These are phyloP conservation scores for Warburgia ugandensis DNA, from an alignment of 164 flowering plant genomes.

Conservation along the genomic window DNA sequence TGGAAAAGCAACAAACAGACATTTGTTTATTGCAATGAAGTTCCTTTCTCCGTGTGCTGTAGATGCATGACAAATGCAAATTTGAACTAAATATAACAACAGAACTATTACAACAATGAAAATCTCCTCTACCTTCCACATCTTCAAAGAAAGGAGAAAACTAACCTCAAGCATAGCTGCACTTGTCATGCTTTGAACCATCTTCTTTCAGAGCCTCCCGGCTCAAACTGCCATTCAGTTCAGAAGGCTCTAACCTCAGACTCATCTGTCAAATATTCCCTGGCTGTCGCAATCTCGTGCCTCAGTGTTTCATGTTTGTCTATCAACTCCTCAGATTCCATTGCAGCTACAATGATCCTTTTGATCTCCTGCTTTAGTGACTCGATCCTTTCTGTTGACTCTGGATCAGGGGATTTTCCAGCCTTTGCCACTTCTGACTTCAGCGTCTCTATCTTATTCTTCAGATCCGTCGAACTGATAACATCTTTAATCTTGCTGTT, in stretches of 20 bases:
- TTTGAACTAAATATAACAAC: too few relatives aligned
- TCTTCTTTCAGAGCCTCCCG: constrained; percentile 17
- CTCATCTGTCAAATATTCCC: constrained; percentile 22
- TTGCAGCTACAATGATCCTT: constrained; percentile 40
- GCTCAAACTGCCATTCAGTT: constrained; percentile 28
- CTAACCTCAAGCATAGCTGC: constrained; percentile 6
- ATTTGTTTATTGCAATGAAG: too few relatives aligned
- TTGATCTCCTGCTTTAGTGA: constrained; percentile 47
- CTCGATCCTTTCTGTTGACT: constrained; percentile 43
- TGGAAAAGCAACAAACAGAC: too few relatives aligned
- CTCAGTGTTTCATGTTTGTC: constrained; percentile 45
- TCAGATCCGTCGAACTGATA: constrained; percentile 39
- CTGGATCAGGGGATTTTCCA: constrained; percentile 42
- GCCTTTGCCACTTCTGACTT: constrained; percentile 45
- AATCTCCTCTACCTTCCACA: neutral
- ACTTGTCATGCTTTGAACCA: constrained; percentile 15
- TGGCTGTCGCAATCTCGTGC: constrained; percentile 33
- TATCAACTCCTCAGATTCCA: constrained; percentile 33
- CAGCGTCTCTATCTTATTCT: constrained; percentile 49
- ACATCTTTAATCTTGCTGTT: constrained; percentile 34
- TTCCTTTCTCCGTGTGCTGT: too few relatives aligned
- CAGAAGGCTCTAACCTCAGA: too few relatives aligned
- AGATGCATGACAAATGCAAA: too few relatives aligned
- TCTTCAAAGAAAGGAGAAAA: neutral
- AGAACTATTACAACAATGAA: neutral